Base-by-base conservation (phyloP, 371 early-diverging fungal genomes). In the Apophysomyces elegans region DNA sequence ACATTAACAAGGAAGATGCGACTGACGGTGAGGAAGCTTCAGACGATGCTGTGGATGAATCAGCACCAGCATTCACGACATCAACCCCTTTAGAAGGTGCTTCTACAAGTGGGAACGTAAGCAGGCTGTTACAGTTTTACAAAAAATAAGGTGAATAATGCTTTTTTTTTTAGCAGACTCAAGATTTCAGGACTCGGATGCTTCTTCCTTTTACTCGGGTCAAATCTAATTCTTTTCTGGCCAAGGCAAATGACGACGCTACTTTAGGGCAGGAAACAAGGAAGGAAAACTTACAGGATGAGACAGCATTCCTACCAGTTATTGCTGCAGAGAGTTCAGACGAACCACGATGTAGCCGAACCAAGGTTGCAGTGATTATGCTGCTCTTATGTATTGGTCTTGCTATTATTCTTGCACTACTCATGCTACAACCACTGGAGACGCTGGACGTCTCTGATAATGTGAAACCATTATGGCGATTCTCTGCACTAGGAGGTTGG, bases 81-180 rank as follows among this genome's bases (percentile, higher is more conserved):
- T 64, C 74, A 39, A 76, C 74, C 1, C 54, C 32, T 26, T 3
- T 78, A 12, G 76, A 61, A 3, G 74, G 72, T 56, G 74, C 72
- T 21, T 74, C 79, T 37, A 72, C 76, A 8, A 67, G 79, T 43
- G 76, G 73, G 6, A 78, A 74, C 72, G 76, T 76, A 70, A 72
- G 74, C 66, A 6, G 43, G 16, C 43, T 8, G 7, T 18, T 38
- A 50, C 16, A 18, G 43, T 59, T 6, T 26, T 39, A 16, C 32
- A 26, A 26, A 2, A 26, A 26, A 26, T 26, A 26, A 26, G 32
- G 32, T 26, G 32, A 26, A 26, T 26, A 26, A 12, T 41, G 13
- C 7, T 41, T 41, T 9, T 41, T 41, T 18, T 36, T 18, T 56
- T 61, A 64, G 35, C 13, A 47, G 66, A 26, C 35, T n/a, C 46